Evolutionary conservation across 2,329 filamentous ascomycete genomes (phyloP), one percentile per base, ranked within the genome.

Genomic region (Paecilomyces niveus): DNA sequence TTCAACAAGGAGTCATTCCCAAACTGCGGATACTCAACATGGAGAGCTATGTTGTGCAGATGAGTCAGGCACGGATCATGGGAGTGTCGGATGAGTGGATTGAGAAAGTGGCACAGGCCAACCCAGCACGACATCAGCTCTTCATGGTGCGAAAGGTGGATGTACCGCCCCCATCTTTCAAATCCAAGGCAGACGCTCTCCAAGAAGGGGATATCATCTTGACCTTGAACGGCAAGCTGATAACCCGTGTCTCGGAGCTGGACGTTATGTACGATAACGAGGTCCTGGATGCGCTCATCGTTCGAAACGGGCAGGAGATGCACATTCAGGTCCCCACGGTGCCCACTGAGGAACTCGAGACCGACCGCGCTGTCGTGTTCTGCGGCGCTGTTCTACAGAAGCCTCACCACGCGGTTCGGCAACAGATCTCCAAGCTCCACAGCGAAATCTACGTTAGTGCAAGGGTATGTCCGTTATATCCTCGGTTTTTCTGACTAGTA

Each of bases 141-240:
- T 99, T 99, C 80, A 97, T 99, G 89, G 91, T 99, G 31, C 89
- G 91, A 67, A 99, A 99, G 78, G 88, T 96, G 61, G 80, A 88
- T 66, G 86, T 85, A 53, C 84, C 84, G 22, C 83, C 78, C 1
- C 70, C 76, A 4, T 70, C 69, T 11, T 70, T 74, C 72, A 67
- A 67, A 7, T 68, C 72, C 13, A 70, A 80, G n/a, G 75, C 76
- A n/a, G 80, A 82, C 54, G 84, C 87, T 15, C 82, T 99, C 15
- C 81, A 90, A 31, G 95, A 99, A 77, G 92, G 92, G 55, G 94
- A 99, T 70, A 88, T 99, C 56, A 86, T 99, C 59, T 83, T 99
- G 60, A 95, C 90, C 0, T 79, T 99, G 53, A 97, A 97, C 72
- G 90, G 84, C 65, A 90, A 93, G 70, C 86, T 97, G 62, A 93